Conservation (phyloP, 805 yeast species). For the Cyberlindnera mississippiensis region DNA sequence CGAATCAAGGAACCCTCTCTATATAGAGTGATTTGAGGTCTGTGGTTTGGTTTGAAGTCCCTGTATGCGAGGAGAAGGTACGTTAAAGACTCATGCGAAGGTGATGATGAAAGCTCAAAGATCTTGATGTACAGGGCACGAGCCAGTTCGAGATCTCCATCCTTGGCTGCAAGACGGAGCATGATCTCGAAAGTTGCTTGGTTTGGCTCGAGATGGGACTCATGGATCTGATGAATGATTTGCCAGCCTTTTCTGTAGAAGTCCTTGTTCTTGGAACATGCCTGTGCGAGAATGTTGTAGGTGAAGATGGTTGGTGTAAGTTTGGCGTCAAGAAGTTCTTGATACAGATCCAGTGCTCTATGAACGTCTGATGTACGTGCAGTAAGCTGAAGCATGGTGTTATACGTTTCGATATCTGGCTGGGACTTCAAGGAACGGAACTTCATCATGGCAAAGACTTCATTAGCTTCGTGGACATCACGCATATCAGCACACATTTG, state of each 20-base stretch:
- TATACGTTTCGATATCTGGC: constrained; percentile 68
- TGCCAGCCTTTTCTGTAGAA: constrained; percentile 68
- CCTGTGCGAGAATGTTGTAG: constrained; percentile 57
- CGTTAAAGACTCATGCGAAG: constrained; percentile 15
- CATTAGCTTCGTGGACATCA: constrained; percentile 58
- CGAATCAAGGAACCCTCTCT: constrained; percentile 46
- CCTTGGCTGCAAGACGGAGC: constrained; percentile 71
- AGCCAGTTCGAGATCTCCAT: constrained; percentile 71
- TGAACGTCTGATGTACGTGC: constrained; percentile 62
- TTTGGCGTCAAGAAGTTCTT: constrained; percentile 51
- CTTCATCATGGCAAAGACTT: constrained; percentile 81
- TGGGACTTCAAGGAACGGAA: constrained; percentile 61
- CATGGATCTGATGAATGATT: constrained; percentile 61
- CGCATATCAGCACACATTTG: constrained; percentile 54
- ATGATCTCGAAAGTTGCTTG: constrained; percentile 56
- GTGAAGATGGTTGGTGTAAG: constrained; percentile 41
- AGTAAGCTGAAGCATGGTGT: constrained; percentile 65
- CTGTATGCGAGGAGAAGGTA: constrained; percentile 49
- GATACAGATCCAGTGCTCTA: constrained; percentile 68
- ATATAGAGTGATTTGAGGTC: constrained; percentile 37
- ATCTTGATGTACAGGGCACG: constrained; percentile 61
- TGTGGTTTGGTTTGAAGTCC: constrained; percentile 29
- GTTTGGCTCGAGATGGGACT: constrained; percentile 37
- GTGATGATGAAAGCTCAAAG: constrained; percentile 31
- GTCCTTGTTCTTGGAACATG: constrained; percentile 53